Evolutionary conservation across 257 asterid species (phyloP).

Genomic region (Solanum paucissectum): DNA sequence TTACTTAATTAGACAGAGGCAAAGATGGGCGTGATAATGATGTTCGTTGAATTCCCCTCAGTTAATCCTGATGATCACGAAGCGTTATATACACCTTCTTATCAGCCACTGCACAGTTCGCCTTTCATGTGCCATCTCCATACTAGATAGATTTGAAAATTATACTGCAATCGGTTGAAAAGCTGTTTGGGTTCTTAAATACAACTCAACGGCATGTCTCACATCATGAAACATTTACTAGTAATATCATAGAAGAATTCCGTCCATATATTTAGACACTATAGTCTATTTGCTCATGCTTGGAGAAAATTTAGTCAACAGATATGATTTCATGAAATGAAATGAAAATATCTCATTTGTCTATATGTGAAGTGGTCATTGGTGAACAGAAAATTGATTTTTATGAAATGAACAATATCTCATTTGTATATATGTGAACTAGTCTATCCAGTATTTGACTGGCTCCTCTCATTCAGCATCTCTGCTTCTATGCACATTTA

Average conservation of each 20-base stretch:
- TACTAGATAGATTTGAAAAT: neutral
- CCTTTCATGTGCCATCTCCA: neutral
- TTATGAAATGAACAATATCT: neutral
- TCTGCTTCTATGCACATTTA: neutral
- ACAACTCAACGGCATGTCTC: neutral
- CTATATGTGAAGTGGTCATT: neutral
- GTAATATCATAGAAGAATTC: neutral
- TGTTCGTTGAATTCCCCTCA: neutral
- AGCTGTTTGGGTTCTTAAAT: neutral
- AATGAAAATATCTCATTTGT: neutral
- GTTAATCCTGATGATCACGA: neutral
- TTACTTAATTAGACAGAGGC: constrained; percentile 56
- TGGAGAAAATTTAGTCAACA: neutral
- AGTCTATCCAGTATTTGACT: neutral
- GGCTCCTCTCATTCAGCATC: neutral
- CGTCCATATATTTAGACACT: neutral
- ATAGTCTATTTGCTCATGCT: neutral
- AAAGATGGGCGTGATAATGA: constrained; percentile 34
- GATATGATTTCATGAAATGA: neutral
- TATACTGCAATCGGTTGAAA: neutral
- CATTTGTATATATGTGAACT: neutral
- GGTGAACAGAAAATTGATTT: neutral
- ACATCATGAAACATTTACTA: neutral
- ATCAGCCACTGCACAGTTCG: neutral
- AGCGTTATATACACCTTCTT: neutral